phyloP scores from a whole-genome alignment of 2,329 filamentous ascomycete species.

The Mariannaea sp. region DNA sequence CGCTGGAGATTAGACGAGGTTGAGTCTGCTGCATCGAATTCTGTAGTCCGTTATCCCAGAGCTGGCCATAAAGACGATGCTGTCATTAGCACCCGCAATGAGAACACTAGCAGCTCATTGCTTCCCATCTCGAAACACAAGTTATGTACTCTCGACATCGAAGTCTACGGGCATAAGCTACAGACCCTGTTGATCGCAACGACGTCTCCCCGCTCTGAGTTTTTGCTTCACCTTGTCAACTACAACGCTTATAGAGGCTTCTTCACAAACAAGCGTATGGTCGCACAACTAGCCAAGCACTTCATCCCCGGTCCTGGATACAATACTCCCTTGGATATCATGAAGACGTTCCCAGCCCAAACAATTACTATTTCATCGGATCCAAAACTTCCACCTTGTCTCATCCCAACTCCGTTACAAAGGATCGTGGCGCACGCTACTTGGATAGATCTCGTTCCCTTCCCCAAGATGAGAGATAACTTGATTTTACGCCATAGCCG shows the following conservation, averaged over 20 bases:
- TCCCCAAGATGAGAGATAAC: constrained; percentile 45
- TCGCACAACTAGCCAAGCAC: constrained; percentile 7
- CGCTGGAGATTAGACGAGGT: constrained; percentile 19
- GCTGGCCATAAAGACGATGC: fast-evolving
- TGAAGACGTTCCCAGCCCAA: not conserved
- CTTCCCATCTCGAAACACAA: not conserved
- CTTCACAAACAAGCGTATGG: constrained; percentile 12
- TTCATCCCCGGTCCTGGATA: not conserved
- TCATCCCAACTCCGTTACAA: constrained; percentile 48
- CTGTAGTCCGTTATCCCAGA: too few species aligned
- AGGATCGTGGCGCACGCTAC: constrained; percentile 44
- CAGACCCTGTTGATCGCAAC: not conserved
- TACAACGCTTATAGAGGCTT: constrained; percentile 14
- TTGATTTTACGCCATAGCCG: constrained; percentile 43
- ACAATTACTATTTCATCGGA: not conserved
- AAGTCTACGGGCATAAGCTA: not conserved
- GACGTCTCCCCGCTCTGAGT: not conserved
- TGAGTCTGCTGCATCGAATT: not conserved
- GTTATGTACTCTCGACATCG: not conserved
- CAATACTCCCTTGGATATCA: not conserved
- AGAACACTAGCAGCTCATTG: not conserved
- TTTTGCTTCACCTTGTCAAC: constrained; percentile 16
- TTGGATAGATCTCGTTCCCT: constrained; percentile 51
- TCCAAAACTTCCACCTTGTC: constrained; percentile 6
- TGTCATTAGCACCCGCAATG: not conserved